Conservation (phyloP, 495 filamentous ascomycete genomes). For the Talaromyces liani region DNA sequence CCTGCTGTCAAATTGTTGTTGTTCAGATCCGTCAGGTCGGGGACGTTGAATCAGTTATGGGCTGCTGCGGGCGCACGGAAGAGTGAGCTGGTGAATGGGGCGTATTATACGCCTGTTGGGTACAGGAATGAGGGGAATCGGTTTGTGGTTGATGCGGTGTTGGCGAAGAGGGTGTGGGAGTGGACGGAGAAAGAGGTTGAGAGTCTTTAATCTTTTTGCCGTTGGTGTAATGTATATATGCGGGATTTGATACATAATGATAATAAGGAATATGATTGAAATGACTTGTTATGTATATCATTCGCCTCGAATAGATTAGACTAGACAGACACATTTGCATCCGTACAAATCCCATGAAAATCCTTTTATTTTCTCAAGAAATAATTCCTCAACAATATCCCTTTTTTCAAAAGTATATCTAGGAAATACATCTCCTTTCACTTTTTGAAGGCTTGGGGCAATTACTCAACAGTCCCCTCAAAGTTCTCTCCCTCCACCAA, state of each 20-base stretch:
- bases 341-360: neutral
- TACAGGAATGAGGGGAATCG: constrained; percentile 24
- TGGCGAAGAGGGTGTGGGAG: constrained; percentile 51
- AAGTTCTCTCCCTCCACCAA: constrained; percentile 95
- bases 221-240: neutral
- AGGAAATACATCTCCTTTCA: neutral
- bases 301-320: neutral
- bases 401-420: neutral
- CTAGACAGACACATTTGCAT: neutral
- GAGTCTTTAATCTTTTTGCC: neutral
- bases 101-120: constrained; percentile 53
- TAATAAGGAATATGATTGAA: neutral
- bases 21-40: constrained; percentile 29
- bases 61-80: constrained; percentile 30
- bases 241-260: neutral
- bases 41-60: constrained; percentile 56
- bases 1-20: constrained; percentile 16
- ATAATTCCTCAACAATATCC: neutral
- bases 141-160: constrained; percentile 34
- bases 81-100: constrained; percentile 37
- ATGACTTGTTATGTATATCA: constrained; percentile 2
- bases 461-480: constrained; percentile 88
- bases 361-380: neutral
- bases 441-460: neutral
- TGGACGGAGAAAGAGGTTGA: constrained; percentile 52